These are phyloP conservation scores for Metarhizium humberi DNA, from an alignment of 2,329 filamentous ascomycete species.

Conservation along the genomic window DNA sequence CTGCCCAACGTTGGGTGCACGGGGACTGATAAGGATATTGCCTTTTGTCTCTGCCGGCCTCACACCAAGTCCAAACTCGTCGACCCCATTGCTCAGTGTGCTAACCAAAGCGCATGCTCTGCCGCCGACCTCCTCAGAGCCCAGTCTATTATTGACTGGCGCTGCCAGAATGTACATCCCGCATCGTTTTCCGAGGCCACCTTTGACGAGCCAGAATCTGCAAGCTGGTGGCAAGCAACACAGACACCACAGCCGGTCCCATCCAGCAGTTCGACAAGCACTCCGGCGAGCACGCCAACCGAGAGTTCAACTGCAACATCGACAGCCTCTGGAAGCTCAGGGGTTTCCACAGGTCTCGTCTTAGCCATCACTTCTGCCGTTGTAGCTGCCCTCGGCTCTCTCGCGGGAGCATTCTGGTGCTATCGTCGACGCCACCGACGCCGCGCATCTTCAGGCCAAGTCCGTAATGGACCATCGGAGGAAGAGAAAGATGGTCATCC, in stretches of 20 bases:
- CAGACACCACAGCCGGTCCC: background rate
- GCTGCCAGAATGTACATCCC: background rate
- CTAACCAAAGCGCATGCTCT: background rate
- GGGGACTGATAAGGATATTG: background rate
- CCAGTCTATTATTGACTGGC: background rate
- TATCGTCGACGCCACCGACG: background rate
- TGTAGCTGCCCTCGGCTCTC: background rate
- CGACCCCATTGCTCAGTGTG: background rate
- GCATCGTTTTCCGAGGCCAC: background rate
- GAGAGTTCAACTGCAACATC: background rate
- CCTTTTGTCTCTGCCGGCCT: background rate
- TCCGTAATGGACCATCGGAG: background rate
- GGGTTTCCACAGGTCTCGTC: background rate
- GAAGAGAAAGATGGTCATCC: background rate
- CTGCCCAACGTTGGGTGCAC: background rate
- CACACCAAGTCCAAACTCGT: background rate
- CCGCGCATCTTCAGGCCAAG: background rate
- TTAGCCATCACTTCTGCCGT: background rate
- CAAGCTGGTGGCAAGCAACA: too few relatives aligned
- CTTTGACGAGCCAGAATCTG: background rate
- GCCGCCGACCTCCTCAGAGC: background rate
- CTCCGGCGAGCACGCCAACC: background rate
- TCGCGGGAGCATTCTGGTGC: background rate
- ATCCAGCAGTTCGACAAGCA: background rate
- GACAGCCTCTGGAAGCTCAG: background rate